These are phyloP conservation scores for Phytophthora hybrid DNA, from an alignment of 352 stramenopile species.

Conservation along the genomic window DNA sequence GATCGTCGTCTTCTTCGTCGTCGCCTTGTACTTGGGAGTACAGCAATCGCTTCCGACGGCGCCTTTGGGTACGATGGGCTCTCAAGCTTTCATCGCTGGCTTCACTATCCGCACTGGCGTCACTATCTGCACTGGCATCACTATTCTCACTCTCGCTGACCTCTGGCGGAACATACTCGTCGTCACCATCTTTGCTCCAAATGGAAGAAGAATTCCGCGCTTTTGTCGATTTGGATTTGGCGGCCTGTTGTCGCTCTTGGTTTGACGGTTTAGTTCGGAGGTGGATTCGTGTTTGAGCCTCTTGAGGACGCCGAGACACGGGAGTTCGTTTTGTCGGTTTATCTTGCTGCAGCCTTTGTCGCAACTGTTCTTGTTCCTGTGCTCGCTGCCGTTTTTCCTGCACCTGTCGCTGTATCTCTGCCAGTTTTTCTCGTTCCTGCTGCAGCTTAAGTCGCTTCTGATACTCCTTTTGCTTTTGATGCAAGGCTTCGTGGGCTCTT, in stretches of 20 bases:
- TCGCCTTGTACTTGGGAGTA: constrained; percentile 55
- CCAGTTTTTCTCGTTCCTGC: constrained; percentile 39
- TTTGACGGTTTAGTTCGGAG: background rate
- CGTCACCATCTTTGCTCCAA: constrained; percentile 28
- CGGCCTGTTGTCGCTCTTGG: constrained; percentile 8
- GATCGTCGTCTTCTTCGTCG: constrained; percentile 58
- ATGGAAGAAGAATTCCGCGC: constrained; percentile 19
- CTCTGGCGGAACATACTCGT: constrained; percentile 36
- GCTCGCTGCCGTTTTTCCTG: constrained; percentile 20
- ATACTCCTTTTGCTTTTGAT: constrained; percentile 42
- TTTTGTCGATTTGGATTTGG: constrained; percentile 17
- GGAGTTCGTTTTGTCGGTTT: constrained; percentile 17
- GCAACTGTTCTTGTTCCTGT: constrained; percentile 35
- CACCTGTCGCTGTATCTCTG: constrained; percentile 26
- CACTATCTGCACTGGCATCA: constrained; percentile 11
- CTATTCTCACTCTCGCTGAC: constrained; percentile 32
- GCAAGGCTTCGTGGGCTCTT: constrained; percentile 33
- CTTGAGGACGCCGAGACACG: background rate
- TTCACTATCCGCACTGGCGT: constrained; percentile 20
- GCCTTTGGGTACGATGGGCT: constrained; percentile 20
- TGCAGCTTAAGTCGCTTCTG: constrained; percentile 33
- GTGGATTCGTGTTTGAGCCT: background rate
- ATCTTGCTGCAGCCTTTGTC: constrained; percentile 28
- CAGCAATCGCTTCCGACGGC: constrained; percentile 53
- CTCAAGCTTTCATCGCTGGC: constrained; percentile 20